Evolutionary conservation across 2,329 filamentous ascomycete species (phyloP), one percentile per base, ranked within the genome.

Genomic region (Aureobasidium sp.): DNA sequence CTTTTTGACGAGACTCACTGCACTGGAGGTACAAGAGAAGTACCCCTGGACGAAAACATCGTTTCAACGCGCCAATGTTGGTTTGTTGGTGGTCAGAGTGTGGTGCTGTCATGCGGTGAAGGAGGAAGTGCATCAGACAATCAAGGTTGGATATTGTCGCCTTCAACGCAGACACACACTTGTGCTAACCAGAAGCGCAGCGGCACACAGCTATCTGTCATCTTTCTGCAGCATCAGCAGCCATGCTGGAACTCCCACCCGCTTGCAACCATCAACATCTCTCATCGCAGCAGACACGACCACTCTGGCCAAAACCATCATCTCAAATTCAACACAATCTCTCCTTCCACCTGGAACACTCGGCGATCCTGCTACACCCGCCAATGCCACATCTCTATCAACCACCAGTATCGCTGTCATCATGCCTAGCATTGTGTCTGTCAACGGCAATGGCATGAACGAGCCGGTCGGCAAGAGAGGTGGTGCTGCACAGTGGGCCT

Each of bases 21-120:
- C 16, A 21, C 21, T 12, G 50, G 50, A 21, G 38, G 30, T n/a
- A 29, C 30, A 16, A 44, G 38, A 42, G 30, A 53, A 16, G 27
- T 53, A 4, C 38, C 30, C 1, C 21, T 53, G 4, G 30, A 40
- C 11, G 24, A 10, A 2, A 38, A 21, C 25, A 8, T 16, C 22
- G 24, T 11, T 22, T 40, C 48, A 16, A n/a, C 27, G 16, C 39
- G 30, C 12, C 24, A 38, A 32, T 53, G 51, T n/a, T 38, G 30
- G 32, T 30, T 34, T 7, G 40, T 45, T n/a, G 24, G 41, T 14
- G 51, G 51, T 16, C 40, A 39, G 27, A 53, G 51, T 24, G 41
- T 53, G 16, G 32, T 51, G 48, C 37, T 51, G 7, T 40, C 35
- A 8, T 51, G 48, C 34, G 48, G 48, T 12, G 48, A 51, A 40